Base-by-base conservation (phyloP, 1,284 basidiomycete species). In the Cryptococcus wingfieldii region DNA sequence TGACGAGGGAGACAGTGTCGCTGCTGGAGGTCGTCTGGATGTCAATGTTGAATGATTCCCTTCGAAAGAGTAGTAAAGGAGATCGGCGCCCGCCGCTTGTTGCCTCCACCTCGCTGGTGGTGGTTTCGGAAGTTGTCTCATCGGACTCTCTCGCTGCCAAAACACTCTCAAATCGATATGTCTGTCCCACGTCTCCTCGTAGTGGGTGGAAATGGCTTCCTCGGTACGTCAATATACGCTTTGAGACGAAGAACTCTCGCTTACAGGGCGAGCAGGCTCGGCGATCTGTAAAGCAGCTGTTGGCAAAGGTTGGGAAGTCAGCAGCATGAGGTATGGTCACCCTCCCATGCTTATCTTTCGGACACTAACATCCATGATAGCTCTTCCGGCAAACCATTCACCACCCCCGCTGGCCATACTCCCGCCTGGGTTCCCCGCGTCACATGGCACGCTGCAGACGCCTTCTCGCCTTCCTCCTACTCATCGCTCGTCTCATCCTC, bases 161-260 rank as follows among this genome's bases (percentile, higher is more conserved):
- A 8, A 14, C 18, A 44, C 42, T 19, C n/a, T 31, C 38, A 6
- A 10, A 19, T 5, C 19, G 50, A 10, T 42, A 63, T 62, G 56
- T 46, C 63, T 2, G 63, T 73, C 10, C 71, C 66, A 0, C 58
- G 61, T 80, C 60, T 96, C 56, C 83, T 94, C 8, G 91, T 97
- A 34, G 84, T 96, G 1, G 94, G 94, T 18, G 93, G 93, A 34
- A 96, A 96, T 75, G 93, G 94, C 13, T 97, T 95, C 79, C 84
- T 97, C 63, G 93, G 91, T 89, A 64, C 59, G 79, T 59, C 58
- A 59, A 13, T 47, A 37, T 16, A 25, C 2, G 4, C 4, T 18
- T 46, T 31, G 37, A 28, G 56, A 50, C n/a, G 16, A 8, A 12
- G 28, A 37, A 53, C 28, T 19, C 16, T 31, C 13, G 18, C 7